Evolutionary conservation across 495 filamentous ascomycete species (phyloP).

Genomic region (Aspergillus taichungensis): DNA sequence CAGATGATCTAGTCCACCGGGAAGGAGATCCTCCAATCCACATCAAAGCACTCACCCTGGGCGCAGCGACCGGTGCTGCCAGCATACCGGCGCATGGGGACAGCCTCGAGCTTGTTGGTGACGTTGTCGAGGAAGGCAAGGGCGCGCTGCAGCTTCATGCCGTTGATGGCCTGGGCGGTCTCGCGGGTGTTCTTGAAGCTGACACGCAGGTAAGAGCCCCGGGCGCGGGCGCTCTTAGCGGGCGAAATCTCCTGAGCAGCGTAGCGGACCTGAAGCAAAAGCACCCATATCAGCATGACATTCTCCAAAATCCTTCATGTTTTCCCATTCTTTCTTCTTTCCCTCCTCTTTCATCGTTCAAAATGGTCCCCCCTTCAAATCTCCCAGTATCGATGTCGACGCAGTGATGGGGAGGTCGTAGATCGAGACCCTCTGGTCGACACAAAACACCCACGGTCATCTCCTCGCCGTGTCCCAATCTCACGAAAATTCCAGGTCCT

Average conservation of each 20-base stretch:
- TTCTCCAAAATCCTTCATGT: neutral
- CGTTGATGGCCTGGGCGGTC: conserved; percentile 97
- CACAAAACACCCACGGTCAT: conserved; percentile 5
- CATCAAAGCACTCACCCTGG: conserved; percentile 67
- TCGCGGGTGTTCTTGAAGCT: conserved; percentile 99
- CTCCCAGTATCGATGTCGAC: no score
- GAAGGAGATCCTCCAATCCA: neutral
- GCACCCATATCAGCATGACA: conserved; percentile 23
- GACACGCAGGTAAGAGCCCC: conserved; percentile 96
- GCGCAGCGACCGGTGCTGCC: conserved; percentile 87
- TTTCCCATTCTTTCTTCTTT: neutral
- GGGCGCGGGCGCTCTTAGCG: conserved; percentile 90
- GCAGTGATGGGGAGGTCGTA: no score
- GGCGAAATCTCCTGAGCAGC: conserved; percentile 80
- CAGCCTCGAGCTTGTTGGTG: conserved; percentile 84
- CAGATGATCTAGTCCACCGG: neutral
- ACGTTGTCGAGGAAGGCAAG: conserved; percentile 95
- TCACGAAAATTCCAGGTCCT: neutral
- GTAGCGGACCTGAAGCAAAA: conserved; percentile 79
- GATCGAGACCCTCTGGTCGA: neutral
- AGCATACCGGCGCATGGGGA: conserved; percentile 93
- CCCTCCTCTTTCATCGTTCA: neutral
- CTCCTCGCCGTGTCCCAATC: conserved; percentile 1
- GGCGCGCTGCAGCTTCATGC: conserved; percentile 95
- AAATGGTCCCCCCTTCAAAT: no score